Percentiles rank a stretch among this genome's conserved stretches.
Evolutionary conservation across 129 eudicot species (phyloP).

Genomic region (Escallonia herrerae): DNA sequence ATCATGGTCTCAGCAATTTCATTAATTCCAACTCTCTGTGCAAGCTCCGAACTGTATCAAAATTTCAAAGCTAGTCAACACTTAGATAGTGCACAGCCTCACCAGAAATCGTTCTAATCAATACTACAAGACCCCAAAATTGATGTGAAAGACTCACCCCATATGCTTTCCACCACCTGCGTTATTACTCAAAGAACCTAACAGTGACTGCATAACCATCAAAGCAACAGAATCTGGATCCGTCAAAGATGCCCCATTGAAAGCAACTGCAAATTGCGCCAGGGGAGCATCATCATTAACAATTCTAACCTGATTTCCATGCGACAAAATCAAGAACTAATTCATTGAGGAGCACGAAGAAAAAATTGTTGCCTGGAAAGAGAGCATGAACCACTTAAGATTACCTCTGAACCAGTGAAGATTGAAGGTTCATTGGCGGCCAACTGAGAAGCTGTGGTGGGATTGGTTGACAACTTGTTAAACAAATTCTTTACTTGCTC

Average conservation of each 20-base stretch:
- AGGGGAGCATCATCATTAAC: slow-evolving; percentile 67
- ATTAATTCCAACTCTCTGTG: slow-evolving; percentile 75
- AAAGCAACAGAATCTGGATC: slow-evolving; percentile 79
- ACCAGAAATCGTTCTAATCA: background rate
- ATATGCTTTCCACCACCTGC: slow-evolving; percentile 67
- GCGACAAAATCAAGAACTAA: background rate
- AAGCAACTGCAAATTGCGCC: slow-evolving; percentile 80
- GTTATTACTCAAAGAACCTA: slow-evolving; percentile 65
- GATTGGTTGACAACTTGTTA: slow-evolving; percentile 63
- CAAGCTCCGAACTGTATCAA: slow-evolving; percentile 60
- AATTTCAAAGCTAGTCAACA: background rate
- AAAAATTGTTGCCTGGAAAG: background rate
- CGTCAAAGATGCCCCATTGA: slow-evolving; percentile 71
- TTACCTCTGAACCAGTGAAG: slow-evolving; percentile 96
- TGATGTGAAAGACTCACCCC: slow-evolving; percentile 41
- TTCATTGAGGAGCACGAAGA: no score
- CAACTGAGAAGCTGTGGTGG: slow-evolving; percentile 64
- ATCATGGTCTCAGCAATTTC: slow-evolving; percentile 93
- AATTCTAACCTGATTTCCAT: slow-evolving; percentile 52
- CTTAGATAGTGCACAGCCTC: background rate
- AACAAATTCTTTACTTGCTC: slow-evolving; percentile 64
- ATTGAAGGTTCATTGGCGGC: slow-evolving; percentile 76
- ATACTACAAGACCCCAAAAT: background rate
- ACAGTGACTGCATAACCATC: slow-evolving; percentile 78
- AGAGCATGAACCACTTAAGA: background rate